A percentile compares a stretch with the other conserved stretches of the same genome.
phyloP scores from a whole-genome alignment of 805 yeast genomes.

The Myxozyma melibiosi region DNA sequence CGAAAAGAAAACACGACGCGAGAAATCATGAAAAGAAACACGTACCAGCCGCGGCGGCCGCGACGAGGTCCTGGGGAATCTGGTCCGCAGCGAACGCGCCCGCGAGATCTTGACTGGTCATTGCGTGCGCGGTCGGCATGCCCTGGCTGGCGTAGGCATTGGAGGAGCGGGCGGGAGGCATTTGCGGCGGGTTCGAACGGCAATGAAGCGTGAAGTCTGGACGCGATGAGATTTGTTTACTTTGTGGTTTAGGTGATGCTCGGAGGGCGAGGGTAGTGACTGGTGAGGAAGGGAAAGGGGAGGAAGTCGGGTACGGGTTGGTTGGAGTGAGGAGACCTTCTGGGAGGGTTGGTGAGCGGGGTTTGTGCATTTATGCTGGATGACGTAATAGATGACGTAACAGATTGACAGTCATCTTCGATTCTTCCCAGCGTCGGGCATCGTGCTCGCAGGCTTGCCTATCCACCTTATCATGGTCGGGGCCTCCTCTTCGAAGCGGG shows the following conservation, averaged over 20 bases:
- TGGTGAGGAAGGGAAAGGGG: slow-evolving; percentile 19
- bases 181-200: background rate
- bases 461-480: background rate
- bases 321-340: background rate
- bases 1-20: background rate
- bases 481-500: background rate
- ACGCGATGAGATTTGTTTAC: slow-evolving; percentile 12
- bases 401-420: no score
- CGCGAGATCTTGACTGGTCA: slow-evolving; percentile 15
- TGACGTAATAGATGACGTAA: background rate
- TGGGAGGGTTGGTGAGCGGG: background rate
- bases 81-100: slow-evolving; percentile 13
- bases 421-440: no score
- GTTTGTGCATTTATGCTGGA: background rate
- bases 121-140: slow-evolving; percentile 7
- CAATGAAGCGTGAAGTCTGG: background rate
- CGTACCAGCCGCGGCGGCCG: slow-evolving; percentile 20
- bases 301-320: slow-evolving; percentile 25
- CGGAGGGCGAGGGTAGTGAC: slow-evolving; percentile 12
- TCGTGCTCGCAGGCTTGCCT: no score
- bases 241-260: slow-evolving; percentile 2
- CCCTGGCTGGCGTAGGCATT: slow-evolving; percentile 4
- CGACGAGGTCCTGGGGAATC: slow-evolving; percentile 22
- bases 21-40: background rate
- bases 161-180: slow-evolving; percentile 5